Base-by-base conservation (phyloP, 2,329 filamentous ascomycete genomes). In the Colletotrichum nymphaeae region DNA sequence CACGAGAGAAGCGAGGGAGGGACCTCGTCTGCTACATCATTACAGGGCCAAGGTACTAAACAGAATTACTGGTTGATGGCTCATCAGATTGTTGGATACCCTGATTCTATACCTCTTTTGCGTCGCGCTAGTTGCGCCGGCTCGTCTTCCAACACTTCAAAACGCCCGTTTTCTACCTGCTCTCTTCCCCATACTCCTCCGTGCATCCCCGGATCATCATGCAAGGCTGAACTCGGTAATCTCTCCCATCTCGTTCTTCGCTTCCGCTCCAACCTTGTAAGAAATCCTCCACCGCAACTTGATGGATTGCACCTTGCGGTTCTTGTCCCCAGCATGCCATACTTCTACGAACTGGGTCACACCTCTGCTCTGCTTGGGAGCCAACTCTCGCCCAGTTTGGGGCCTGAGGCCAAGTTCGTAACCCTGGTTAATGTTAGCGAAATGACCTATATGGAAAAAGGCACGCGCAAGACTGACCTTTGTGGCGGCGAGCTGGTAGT, bases 401-500 rank as follows among this genome's bases (percentile, higher is more conserved):
- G 95, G 95, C 77, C 94, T 92, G 30, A 98, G 90, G 78, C 94
- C 90, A 26, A 98, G 88, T 74, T 93, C 92, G 80, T 93, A 97
- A 74, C 93, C 93, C 95, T 97, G 77, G 37, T 7, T 63, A 74
- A 72, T 74, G 69, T 78, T 71, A 77, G 71, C 64, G 71, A 30
- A 16, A 46, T 56, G 58, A 22, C 26, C 49, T 28, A 19, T 56
- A 19, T 55, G 12, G 28, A 53, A 24, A 26, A 11, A 5, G 12
- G 6, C 30, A 46, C 19, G 12, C 30, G 26, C 63, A 30, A 26
- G 32, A 63, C 83, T 76, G 85, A 97, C 95, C 90, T 96, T 98
- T 73, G 96, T 97, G 35, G 98, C 96, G 3, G 97, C 97, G 52
- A 97, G 88, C 82, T 98, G 94, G 79, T 98, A 97, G 72, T 96